Conservation (phyloP, 2,329 filamentous ascomycete genomes). For the Talaromyces sp. region DNA sequence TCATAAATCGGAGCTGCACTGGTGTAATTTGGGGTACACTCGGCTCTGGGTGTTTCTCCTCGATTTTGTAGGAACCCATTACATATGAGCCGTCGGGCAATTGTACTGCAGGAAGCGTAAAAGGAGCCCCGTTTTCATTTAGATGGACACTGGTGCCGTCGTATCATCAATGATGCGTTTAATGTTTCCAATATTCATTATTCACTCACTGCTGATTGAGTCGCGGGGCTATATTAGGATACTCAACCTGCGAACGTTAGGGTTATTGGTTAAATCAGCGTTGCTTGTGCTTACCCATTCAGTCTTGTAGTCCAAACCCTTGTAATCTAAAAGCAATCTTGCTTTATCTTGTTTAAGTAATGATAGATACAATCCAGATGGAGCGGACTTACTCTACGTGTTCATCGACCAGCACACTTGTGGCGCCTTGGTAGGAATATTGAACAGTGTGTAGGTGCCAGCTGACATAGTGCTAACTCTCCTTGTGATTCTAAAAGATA, state of each 20-base stretch:
- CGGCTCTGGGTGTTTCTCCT: constrained; percentile 59
- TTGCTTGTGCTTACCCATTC: constrained; percentile 20
- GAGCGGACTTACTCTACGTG: constrained; percentile 59
- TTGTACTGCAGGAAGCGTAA: constrained; percentile 58
- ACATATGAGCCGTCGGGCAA: constrained; percentile 59
- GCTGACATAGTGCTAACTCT: neutral
- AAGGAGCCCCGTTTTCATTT: constrained; percentile 45
- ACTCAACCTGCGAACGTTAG: constrained; percentile 4
- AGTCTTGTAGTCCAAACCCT: constrained; percentile 61
- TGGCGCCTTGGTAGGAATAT: constrained; percentile 14
- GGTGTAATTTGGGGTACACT: constrained; percentile 57
- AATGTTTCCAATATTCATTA: too few relatives aligned
- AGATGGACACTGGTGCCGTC: constrained; percentile 43
- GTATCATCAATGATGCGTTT: neutral
- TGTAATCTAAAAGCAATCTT: constrained; percentile 66
- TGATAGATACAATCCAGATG: neutral
- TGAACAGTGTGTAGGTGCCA: constrained; percentile 4
- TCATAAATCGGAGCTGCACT: constrained; percentile 48
- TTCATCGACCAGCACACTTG: constrained; percentile 61
- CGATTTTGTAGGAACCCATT: constrained; percentile 66
- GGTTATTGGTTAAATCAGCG: neutral
- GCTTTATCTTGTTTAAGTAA: constrained; percentile 43
- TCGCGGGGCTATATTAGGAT: constrained; percentile 4
- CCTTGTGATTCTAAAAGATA: neutral
- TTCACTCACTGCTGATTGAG: constrained; percentile 2